Evolutionary conservation across 352 stramenopile genomes (phyloP).

Genomic region (Phytopythium montanum): DNA sequence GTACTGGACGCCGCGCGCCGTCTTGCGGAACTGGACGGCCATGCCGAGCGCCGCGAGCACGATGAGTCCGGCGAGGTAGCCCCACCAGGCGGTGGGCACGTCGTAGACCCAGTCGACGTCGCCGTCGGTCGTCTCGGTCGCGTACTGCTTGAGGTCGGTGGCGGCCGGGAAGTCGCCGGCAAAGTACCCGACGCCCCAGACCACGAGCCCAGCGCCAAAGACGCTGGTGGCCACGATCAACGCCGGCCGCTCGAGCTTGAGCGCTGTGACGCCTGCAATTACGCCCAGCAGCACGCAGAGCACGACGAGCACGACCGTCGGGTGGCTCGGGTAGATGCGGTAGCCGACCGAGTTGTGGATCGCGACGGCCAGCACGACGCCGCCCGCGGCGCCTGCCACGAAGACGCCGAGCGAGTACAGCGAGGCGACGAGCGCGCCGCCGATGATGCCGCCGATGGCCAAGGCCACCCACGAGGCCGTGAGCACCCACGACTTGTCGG

Average conservation of each 20-base stretch:
- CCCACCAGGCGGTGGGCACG: conserved; percentile 60
- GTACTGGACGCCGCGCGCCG: conserved; percentile 25
- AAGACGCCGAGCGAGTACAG: conserved; percentile 59
- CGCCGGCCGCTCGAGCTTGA: conserved; percentile 54
- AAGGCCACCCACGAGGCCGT: conserved; percentile 63
- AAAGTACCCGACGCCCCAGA: conserved; percentile 67
- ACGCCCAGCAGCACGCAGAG: conserved; percentile 38
- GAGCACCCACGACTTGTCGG: conserved; percentile 41
- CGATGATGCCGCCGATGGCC: conserved; percentile 42
- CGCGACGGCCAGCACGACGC: conserved; percentile 47
- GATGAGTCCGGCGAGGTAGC: conserved; percentile 44
- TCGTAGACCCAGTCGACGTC: conserved; percentile 37
- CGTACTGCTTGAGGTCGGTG: conserved; percentile 47
- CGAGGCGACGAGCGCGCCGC: conserved; percentile 38
- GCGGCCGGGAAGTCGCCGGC: conserved; percentile 48
- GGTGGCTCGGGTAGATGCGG: conserved; percentile 50
- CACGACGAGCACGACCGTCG: conserved; percentile 41
- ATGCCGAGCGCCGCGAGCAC: conserved; percentile 51
- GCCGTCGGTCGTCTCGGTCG: conserved; percentile 26
- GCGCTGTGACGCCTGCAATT: conserved; percentile 27
- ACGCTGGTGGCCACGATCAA: conserved; percentile 51
- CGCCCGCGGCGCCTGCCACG: conserved; percentile 40
- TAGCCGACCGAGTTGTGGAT: conserved; percentile 53
- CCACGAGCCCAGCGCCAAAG: conserved; percentile 38
- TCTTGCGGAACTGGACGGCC: conserved; percentile 64